These are phyloP conservation scores for Pythium guiyangense DNA, from an alignment of 352 stramenopile species.

Conservation along the genomic window DNA sequence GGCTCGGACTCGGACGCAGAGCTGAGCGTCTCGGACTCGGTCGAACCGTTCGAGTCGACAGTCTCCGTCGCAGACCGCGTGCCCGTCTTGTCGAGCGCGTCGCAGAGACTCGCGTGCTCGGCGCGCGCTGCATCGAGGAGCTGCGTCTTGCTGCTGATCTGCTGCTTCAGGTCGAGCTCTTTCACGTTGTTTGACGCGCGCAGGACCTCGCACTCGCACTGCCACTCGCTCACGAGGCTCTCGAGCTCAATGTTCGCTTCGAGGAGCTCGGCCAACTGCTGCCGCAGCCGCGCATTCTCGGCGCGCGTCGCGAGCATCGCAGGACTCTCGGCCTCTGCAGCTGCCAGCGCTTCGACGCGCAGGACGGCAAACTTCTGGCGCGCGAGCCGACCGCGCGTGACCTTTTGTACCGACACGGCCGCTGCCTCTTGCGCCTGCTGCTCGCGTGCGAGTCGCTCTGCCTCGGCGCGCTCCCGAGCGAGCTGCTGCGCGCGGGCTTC, in stretches of 20 bases:
- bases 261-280: constrained; percentile 55
- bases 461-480: constrained; percentile 5
- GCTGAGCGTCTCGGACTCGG: too few species aligned
- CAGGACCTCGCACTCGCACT: constrained; percentile 47
- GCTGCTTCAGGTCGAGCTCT: constrained; percentile 51
- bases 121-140: constrained; percentile 32
- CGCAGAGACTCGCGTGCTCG: constrained; percentile 44
- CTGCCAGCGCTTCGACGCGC: constrained; percentile 33
- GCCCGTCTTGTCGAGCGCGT: constrained; percentile 39
- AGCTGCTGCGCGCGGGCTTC: constrained; percentile 10
- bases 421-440: constrained; percentile 28
- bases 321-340: constrained; percentile 13
- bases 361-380: constrained; percentile 53
- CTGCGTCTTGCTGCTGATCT: constrained; percentile 42
- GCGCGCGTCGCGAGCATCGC: constrained; percentile 37
- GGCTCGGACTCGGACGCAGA: too few species aligned
- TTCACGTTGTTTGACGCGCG: constrained; percentile 52
- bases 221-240: constrained; percentile 48
- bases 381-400: constrained; percentile 39
- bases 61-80: constrained; percentile 7
- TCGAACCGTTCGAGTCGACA: too few species aligned
- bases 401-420: constrained; percentile 29
- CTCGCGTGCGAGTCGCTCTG: constrained; percentile 15
- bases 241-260: constrained; percentile 58
- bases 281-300: constrained; percentile 51